Percentiles rank a stretch among this genome's conserved stretches.
phyloP scores from a whole-genome alignment of 257 asterid species.

The Solanum appendiculatum region DNA sequence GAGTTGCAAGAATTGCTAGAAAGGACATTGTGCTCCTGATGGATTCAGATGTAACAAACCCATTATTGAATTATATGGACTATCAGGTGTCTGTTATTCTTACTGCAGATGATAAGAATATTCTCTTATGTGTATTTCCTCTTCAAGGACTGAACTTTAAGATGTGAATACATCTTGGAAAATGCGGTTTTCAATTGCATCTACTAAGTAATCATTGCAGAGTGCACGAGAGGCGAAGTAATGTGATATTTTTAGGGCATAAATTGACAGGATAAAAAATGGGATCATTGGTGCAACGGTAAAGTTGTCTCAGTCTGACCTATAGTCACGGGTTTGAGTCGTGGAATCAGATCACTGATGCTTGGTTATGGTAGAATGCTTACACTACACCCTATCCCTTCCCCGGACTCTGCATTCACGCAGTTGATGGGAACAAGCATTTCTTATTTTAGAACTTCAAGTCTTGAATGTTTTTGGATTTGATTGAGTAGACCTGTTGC shows the following conservation, averaged over 20 bases:
- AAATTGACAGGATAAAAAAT: neutral
- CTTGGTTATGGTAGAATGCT: neutral
- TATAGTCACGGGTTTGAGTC: neutral
- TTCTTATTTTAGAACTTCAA: neutral
- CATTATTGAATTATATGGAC: neutral
- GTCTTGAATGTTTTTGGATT: neutral
- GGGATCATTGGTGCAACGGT: neutral
- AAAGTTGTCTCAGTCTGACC: neutral
- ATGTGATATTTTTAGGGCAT: neutral
- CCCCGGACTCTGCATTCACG: neutral
- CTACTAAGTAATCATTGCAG: neutral
- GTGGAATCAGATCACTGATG: neutral
- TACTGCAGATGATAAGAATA: neutral
- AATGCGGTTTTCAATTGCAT: neutral
- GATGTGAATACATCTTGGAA: neutral
- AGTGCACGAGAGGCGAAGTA: neutral
- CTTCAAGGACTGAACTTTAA: neutral
- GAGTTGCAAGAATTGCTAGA: slow-evolving; percentile 62
- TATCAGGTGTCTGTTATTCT: neutral
- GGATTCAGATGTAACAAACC: neutral
- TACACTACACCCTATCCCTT: neutral
- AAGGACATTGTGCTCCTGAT: slow-evolving; percentile 50
- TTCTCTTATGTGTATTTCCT: neutral
- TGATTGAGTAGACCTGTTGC: neutral
- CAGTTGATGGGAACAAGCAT: neutral